Conservation (phyloP, 75 land plant genomes). For the Picea glauca region DNA sequence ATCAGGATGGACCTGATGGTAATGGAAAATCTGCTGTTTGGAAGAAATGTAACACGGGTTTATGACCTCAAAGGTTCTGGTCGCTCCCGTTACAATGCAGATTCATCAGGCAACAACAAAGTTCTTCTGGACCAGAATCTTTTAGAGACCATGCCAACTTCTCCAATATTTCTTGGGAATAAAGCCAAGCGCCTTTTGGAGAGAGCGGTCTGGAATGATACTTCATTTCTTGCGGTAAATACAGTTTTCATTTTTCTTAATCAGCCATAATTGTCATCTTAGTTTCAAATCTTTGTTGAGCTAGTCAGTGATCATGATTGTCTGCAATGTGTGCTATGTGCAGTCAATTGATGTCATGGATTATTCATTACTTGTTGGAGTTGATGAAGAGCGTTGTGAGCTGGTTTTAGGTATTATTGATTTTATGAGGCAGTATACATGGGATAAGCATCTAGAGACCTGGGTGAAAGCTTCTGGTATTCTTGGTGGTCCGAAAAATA, state of each 20-base stretch:
- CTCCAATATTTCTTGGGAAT: conserved; percentile 90
- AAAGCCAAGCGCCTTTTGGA: conserved; percentile 85
- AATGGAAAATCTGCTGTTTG: conserved; percentile 90
- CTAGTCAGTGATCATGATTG: neutral
- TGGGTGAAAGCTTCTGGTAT: conserved; percentile 98
- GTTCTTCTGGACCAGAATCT: conserved; percentile 85
- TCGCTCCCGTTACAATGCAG: conserved; percentile 89
- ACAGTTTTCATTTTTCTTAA: neutral
- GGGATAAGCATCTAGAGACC: conserved; percentile 98
- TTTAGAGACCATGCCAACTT: conserved; percentile 73
- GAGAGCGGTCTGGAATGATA: conserved; percentile 96
- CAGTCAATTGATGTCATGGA: conserved; percentile 93
- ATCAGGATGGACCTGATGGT: conserved; percentile 94
- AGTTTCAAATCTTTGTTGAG: neutral
- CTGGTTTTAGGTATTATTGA: conserved; percentile 97
- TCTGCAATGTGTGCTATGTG: conserved; percentile 1
- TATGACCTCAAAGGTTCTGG: conserved; percentile 93
- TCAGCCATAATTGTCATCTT: neutral
- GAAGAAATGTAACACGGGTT: conserved; percentile 57
- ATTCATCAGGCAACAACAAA: conserved; percentile 65
- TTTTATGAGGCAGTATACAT: conserved; percentile 95
- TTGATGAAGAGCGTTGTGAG: conserved; percentile 75
- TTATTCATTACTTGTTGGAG: conserved; percentile 89
- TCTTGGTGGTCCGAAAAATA: conserved; percentile 94
- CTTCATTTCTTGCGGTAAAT: conserved; percentile 85